phyloP scores from a whole-genome alignment of 257 asterid species.

The Cordia subcordata region DNA sequence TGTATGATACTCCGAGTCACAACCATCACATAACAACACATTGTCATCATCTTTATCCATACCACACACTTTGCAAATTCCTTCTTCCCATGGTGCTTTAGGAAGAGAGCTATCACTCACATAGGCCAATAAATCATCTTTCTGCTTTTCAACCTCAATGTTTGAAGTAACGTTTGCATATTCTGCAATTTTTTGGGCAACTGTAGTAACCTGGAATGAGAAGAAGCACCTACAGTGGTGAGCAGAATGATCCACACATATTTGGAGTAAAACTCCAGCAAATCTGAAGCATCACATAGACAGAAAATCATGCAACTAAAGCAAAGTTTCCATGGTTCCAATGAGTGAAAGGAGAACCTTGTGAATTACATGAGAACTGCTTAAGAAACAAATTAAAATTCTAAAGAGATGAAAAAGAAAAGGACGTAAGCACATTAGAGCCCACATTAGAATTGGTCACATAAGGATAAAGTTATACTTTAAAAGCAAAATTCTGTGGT shows the following conservation, averaged over 20 bases:
- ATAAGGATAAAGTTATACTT: neutral
- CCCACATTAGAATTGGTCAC: neutral
- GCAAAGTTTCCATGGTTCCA: too few species aligned
- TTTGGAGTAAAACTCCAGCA: too few species aligned
- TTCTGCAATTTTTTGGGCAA: conserved; percentile 51
- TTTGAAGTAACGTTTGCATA: conserved; percentile 27
- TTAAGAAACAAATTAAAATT: neutral
- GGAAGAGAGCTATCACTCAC: conserved; percentile 64
- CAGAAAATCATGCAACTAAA: too few species aligned
- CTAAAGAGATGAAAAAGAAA: neutral
- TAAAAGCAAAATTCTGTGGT: neutral
- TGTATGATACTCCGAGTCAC: conserved; percentile 88
- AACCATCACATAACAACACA: conserved; percentile 80
- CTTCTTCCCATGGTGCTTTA: conserved; percentile 98
- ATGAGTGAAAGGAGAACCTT: neutral
- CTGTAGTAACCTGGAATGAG: conserved; percentile 54
- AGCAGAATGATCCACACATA: neutral
- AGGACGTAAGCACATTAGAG: neutral
- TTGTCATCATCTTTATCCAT: conserved; percentile 92
- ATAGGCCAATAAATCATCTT: conserved; percentile 52
- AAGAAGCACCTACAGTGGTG: conserved; percentile 13
- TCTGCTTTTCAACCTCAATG: conserved; percentile 51
- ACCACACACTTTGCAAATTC: conserved; percentile 93
- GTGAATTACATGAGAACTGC: neutral
- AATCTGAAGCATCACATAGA: too few species aligned